Base-by-base conservation (phyloP, 2,329 filamentous ascomycete species). In the Alternaria sp. region DNA sequence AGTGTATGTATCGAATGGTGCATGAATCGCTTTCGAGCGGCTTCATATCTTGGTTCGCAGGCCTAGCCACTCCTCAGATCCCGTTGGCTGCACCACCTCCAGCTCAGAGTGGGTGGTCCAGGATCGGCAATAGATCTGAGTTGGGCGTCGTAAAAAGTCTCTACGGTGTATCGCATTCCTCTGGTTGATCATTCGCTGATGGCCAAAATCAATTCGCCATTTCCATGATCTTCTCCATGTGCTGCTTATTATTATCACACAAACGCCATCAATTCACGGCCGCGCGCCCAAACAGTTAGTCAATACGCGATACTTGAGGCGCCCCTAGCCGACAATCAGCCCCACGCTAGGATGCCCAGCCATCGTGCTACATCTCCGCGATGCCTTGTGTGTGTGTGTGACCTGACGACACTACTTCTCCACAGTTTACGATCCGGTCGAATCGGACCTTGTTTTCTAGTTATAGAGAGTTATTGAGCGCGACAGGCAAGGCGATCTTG, bases 261-360 rank as follows among this genome's bases (percentile, higher is more conserved):
- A 66, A 69, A 74, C 70, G 69, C 71, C 65, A 73, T 74, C 64
- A 54, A 55, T 61, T 68, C 65, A 71, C 63, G 70, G 69, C 68
- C 66, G 65, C 62, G 54, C 65, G 62, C 62, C 58, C 62, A 59
- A 65, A 55, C 45, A 57, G 52, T 66, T 74, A 74, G 71, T 64
- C 64, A 66, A 54, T 50, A 63, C 65, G 67, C 71, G 63, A 70
- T 70, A 63, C 66, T 69, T 62, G 54, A 65, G 62, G 71, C 70
- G 66, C 52, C 59, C 57, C 55, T 71, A 64, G 67, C 63, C 57
- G 71, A 60, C 54, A 65, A 68, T 67, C 63, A 63, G 72, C 70
- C 70, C 74, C 74, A 74, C 74, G 66, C 59, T 51, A 25, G 59
- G 58, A 58, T 63, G 54, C 67, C 65, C 62, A 64, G 64, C 52